Evolutionary conservation across 2,329 filamentous ascomycete genomes (phyloP).

Genomic region (Orbilia brochopaga): DNA sequence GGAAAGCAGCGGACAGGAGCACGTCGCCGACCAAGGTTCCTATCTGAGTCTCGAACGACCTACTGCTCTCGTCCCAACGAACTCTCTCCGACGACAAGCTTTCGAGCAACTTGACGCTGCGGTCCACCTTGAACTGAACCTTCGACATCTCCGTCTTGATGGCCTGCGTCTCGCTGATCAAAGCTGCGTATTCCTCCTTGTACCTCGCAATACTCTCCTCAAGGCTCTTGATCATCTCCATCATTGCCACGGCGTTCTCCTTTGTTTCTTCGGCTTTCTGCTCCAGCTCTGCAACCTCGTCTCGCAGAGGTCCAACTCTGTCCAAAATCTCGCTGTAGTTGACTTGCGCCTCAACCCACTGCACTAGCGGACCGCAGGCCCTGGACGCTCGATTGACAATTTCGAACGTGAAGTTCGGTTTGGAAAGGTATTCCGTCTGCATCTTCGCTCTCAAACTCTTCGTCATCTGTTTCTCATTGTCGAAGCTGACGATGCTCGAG

Average conservation of each 20-base stretch:
- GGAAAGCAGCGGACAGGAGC: constrained; percentile 91
- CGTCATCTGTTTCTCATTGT: constrained; percentile 96
- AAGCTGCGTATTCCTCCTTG: constrained; percentile 91
- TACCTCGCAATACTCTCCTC: constrained; percentile 92
- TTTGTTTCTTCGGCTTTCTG: constrained; percentile 89
- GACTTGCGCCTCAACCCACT: constrained; percentile 96
- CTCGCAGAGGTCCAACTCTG: constrained; percentile 86
- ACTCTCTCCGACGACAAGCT: constrained; percentile 91
- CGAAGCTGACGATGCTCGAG: constrained; percentile 94
- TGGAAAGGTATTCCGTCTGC: constrained; percentile 88
- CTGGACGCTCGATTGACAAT: constrained; percentile 95
- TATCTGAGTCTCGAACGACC: constrained; percentile 97
- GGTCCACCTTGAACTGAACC: constrained; percentile 96
- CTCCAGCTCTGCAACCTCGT: constrained; percentile 86
- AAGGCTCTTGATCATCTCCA: constrained; percentile 81
- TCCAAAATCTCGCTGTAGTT: constrained; percentile 98
- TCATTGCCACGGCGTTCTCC: constrained; percentile 87
- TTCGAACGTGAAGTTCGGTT: constrained; percentile 94
- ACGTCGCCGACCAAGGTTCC: constrained; percentile 95
- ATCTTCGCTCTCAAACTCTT: constrained; percentile 80
- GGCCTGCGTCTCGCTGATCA: constrained; percentile 95
- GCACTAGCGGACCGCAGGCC: constrained; percentile 93
- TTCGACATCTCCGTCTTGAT: constrained; percentile 97
- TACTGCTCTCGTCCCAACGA: constrained; percentile 96
- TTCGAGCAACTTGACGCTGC: constrained; percentile 90